A percentile compares a stretch with the other conserved stretches of the same genome.
Conservation (phyloP, 768 basidiomycete species). For the Russula lepida region DNA sequence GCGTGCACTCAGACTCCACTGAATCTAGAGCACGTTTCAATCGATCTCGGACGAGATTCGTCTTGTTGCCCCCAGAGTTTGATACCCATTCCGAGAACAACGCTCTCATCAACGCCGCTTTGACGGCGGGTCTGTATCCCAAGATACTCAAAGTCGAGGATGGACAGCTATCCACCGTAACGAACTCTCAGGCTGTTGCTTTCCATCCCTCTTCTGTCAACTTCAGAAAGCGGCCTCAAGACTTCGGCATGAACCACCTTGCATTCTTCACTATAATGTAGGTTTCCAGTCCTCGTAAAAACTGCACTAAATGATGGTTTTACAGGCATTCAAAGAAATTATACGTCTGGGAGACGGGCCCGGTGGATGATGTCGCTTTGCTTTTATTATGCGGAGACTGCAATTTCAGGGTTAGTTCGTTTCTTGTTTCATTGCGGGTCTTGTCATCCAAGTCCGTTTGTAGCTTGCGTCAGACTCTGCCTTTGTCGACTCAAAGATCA, state of each 20-base stretch:
- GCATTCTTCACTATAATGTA: slow-evolving; percentile 87
- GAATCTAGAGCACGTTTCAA: slow-evolving; percentile 58
- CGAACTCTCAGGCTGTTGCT: slow-evolving; percentile 66
- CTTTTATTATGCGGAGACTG: slow-evolving; percentile 82
- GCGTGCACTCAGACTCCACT: neutral
- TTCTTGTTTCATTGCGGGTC: neutral
- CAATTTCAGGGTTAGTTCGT: slow-evolving; percentile 65
- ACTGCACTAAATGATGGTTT: neutral
- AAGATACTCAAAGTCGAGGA: slow-evolving; percentile 76
- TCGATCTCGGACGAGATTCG: slow-evolving; percentile 67
- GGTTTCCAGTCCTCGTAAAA: slow-evolving; percentile 21
- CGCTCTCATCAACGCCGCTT: slow-evolving; percentile 65
- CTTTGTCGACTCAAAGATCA: slow-evolving; percentile 79
- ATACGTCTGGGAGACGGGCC: slow-evolving; percentile 90
- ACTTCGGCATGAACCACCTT: slow-evolving; percentile 69
- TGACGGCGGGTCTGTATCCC: slow-evolving; percentile 84
- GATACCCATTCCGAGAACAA: slow-evolving; percentile 61
- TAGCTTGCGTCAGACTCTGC: slow-evolving; percentile 67
- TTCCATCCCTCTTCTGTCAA: slow-evolving; percentile 95
- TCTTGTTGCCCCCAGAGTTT: slow-evolving; percentile 60
- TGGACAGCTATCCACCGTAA: slow-evolving; percentile 67
- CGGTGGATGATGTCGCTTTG: slow-evolving; percentile 76
- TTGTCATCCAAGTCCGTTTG: neutral
- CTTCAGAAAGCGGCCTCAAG: slow-evolving; percentile 55
- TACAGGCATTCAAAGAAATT: slow-evolving; percentile 86